Percentiles rank a stretch among this genome's conserved stretches.
phyloP scores from a whole-genome alignment of 2,329 filamentous ascomycete genomes.

The Xylariaceae sp. region DNA sequence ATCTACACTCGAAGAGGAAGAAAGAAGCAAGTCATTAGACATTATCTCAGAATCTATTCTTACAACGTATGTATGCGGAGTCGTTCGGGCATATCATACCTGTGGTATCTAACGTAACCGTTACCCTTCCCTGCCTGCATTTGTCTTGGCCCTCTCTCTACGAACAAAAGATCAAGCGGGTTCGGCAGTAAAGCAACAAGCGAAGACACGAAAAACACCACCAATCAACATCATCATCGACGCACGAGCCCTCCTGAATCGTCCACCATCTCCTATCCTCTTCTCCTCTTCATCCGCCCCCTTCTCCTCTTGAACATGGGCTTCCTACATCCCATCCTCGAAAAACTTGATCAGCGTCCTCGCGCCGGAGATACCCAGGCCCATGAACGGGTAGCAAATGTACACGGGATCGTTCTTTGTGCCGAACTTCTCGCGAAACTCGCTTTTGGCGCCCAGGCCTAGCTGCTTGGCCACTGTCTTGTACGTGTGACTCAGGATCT shows the following conservation, averaged over 20 bases:
- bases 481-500: conserved; percentile 78
- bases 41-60: neutral
- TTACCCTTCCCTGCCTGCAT: too few relatives aligned
- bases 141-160: too few relatives aligned
- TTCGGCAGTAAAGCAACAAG: neutral
- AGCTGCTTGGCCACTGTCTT: conserved; percentile 45
- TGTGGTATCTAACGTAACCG: too few relatives aligned
- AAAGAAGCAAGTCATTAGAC: neutral
- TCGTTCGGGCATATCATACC: too few relatives aligned
- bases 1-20: too few relatives aligned
- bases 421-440: conserved; percentile 88
- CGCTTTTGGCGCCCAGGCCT: conserved; percentile 63
- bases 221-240: conserved; percentile 1
- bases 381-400: conserved; percentile 83
- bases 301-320: conserved; percentile 1
- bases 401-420: conserved; percentile 78
- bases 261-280: neutral
- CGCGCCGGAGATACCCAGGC: conserved; percentile 74
- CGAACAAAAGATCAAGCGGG: too few relatives aligned
- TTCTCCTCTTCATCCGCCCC: neutral
- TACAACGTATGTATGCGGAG: neutral
- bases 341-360: conserved; percentile 89
- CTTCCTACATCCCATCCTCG: conserved; percentile 50
- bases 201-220: conserved; percentile 9
- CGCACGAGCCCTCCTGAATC: neutral